Evolutionary conservation across 305 asterid genomes (phyloP), one percentile per base, ranked within the genome.

Genomic region (Withania somnifera): DNA sequence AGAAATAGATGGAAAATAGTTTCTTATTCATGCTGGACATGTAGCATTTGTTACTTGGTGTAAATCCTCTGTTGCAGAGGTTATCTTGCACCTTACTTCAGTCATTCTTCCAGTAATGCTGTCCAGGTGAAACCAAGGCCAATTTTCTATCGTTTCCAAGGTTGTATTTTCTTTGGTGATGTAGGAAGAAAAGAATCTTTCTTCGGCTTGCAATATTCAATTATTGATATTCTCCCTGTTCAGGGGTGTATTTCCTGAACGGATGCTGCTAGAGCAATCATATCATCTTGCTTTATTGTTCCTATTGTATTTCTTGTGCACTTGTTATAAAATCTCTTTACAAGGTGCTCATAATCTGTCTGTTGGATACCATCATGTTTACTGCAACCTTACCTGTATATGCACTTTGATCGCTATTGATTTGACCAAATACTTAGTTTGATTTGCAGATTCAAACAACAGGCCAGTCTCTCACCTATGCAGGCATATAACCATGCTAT

Each of bases 401-500:
- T 36, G 69, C 11, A 81, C 7, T 36, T 67, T 54, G 47, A 32
- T 52, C 50, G 53, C 47, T 77, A 24, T 80, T 28, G 17, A 20
- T 17, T 77, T 85, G 52, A 85, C 64, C 71, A n/a, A n/a, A n/a
- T 57, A 32, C 24, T 58, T 82, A 82, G 40, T 75, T 76, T 24
- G 69, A 77, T 81, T 77, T 85, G 86, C 92, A 95, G 99, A 92
- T 95, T 88, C 98, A 95, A 82, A 95, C 98, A 13, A 88, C 97
- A 20, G 93, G 98, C 89, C 97, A 95, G 84, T 95, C 99, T n/a
- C 77, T 95, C 99, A 7, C 99, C 98, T 7, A 95, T 95, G 99
- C 99, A 95, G 89, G 99, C 99, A 3, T 95, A 94, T 86, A 94
- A 94, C 89, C 97, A 94, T 88, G 98, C 96, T 58, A 92, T 95